Evolutionary conservation across 345 rosid genomes (phyloP).

Genomic region (Acer saccharum): DNA sequence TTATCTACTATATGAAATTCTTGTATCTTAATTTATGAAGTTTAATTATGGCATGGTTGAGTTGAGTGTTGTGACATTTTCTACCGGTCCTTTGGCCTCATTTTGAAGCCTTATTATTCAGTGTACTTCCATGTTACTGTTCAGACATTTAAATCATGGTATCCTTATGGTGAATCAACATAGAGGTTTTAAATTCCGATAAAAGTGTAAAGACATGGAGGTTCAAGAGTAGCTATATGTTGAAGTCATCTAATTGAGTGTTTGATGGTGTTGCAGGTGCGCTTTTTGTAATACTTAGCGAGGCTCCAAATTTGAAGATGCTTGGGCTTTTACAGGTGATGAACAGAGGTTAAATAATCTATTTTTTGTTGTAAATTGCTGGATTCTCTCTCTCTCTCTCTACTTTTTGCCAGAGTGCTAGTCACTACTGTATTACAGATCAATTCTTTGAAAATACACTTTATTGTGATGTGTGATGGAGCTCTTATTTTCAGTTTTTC

Average conservation of each 20-base stretch:
- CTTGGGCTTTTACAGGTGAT: slow-evolving; percentile 94
- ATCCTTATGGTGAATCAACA: background rate
- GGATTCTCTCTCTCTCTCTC: background rate
- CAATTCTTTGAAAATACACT: background rate
- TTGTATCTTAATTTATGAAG: background rate
- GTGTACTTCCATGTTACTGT: background rate
- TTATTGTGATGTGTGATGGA: background rate
- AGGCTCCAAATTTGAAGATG: slow-evolving; percentile 90
- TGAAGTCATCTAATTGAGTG: background rate
- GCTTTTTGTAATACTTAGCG: slow-evolving; percentile 70
- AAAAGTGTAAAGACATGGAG: background rate
- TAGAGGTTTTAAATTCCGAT: background rate
- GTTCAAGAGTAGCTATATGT: background rate
- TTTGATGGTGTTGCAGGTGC: slow-evolving; percentile 64
- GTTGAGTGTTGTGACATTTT: background rate
- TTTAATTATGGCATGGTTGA: background rate
- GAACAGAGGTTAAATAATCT: slow-evolving; percentile 11
- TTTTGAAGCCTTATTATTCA: background rate
- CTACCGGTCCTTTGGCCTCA: background rate
- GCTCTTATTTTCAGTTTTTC: too few species aligned
- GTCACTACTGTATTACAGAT: too few species aligned
- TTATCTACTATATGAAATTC: background rate
- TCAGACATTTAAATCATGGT: background rate
- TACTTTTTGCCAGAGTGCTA: too few species aligned
- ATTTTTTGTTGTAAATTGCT: slow-evolving; percentile 9